These are phyloP conservation scores for Heliamphora pulchella DNA, from an alignment of 179 eudicot species.

Conservation along the genomic window DNA sequence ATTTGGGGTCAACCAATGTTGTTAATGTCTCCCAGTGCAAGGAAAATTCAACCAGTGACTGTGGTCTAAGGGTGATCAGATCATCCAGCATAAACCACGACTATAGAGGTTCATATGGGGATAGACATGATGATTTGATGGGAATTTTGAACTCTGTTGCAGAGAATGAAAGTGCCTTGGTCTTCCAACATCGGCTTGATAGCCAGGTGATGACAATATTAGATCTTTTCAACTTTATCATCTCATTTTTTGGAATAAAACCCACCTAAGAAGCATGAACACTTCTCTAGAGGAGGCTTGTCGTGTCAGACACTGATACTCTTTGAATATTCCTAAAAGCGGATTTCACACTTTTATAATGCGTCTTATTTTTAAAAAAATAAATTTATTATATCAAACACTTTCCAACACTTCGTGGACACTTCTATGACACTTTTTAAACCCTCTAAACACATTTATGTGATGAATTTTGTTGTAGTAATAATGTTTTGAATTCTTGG, in stretches of 20 bases:
- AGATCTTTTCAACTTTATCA: neutral
- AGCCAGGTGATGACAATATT: slow-evolving; percentile 51
- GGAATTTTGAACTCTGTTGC: slow-evolving; percentile 47
- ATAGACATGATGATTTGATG: slow-evolving; percentile 32
- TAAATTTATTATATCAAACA: too few species aligned
- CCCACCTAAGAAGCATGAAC: too few species aligned
- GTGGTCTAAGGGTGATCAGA: slow-evolving; percentile 19
- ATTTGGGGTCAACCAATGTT: slow-evolving; percentile 36
- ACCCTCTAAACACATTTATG: too few species aligned
- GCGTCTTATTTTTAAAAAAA: too few species aligned
- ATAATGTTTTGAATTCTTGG: too few species aligned
- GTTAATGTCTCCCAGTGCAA: slow-evolving; percentile 25
- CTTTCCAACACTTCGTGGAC: too few species aligned
- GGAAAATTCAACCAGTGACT: slow-evolving; percentile 29
- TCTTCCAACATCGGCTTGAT: slow-evolving; percentile 70
- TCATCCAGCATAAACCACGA: slow-evolving; percentile 22
- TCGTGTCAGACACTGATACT: too few species aligned
- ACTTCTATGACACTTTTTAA: too few species aligned
- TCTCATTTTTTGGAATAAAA: neutral
- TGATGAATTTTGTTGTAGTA: too few species aligned
- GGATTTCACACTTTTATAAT: too few species aligned
- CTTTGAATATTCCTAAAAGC: too few species aligned
- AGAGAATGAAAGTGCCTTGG: slow-evolving; percentile 48
- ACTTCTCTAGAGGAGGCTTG: too few species aligned
- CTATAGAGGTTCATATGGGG: slow-evolving; percentile 21